These are phyloP conservation scores for Nemania serpens DNA, from an alignment of 2,329 filamentous ascomycete species.

Conservation along the genomic window DNA sequence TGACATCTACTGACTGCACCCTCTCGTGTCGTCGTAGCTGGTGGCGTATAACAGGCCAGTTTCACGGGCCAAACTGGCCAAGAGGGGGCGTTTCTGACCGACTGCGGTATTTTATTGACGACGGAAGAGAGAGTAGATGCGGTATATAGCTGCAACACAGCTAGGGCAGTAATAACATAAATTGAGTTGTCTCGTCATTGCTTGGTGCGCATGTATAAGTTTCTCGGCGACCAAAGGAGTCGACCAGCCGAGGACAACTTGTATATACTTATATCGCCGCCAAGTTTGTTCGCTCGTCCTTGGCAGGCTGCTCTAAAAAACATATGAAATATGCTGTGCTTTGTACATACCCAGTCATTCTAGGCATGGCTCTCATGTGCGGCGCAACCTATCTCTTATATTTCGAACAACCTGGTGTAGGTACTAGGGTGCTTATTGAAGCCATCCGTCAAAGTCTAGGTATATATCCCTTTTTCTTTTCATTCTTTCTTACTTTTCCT, in stretches of 20 bases:
- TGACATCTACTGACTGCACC: constrained; percentile 10
- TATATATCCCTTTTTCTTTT: no score
- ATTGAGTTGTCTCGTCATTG: not conserved
- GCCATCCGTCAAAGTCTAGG: no score
- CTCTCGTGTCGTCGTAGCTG: not conserved
- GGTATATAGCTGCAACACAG: no score
- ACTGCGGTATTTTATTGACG: constrained; percentile 17
- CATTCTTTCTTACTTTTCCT: no score
- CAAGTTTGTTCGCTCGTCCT: constrained; percentile 6
- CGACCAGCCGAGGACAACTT: not conserved
- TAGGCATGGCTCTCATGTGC: no score
- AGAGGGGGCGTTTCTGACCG: not conserved
- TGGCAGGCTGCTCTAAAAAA: not conserved
- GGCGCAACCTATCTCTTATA: no score
- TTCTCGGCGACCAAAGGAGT: not conserved
- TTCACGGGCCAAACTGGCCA: no score
- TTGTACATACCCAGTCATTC: no score
- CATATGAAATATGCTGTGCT: no score
- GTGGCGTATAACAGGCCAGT: not conserved
- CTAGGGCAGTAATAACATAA: no score
- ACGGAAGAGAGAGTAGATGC: not conserved
- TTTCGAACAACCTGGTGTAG: no score
- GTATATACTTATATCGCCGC: not conserved
- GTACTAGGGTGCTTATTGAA: no score
- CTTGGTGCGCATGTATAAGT: not conserved